These are phyloP conservation scores for Solanum stenotomum DNA, from an alignment of 257 asterid species.

Conservation along the genomic window DNA sequence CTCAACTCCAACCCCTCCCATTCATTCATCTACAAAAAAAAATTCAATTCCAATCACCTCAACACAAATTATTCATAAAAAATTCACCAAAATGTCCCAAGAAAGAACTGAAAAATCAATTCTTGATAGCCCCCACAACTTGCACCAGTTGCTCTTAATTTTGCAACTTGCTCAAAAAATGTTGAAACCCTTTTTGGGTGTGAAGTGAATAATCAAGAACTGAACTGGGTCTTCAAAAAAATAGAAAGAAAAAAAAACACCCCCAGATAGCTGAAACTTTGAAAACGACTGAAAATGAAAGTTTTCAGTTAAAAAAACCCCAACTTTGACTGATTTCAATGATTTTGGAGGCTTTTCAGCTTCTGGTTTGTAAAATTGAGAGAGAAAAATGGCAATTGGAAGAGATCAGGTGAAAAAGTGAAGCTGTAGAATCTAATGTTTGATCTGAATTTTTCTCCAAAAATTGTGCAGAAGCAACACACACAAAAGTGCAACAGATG, in stretches of 20 bases:
- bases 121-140: not conserved
- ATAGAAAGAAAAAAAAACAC: not conserved
- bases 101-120: not conserved
- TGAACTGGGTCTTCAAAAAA: not conserved
- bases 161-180: not conserved
- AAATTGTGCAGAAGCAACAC: not conserved
- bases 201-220: not conserved
- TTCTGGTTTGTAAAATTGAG: not conserved
- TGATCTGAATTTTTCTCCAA: not conserved
- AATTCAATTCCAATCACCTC: not conserved
- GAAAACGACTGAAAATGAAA: conserved; percentile 1
- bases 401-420: not conserved
- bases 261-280: not conserved
- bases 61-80: not conserved
- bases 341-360: not conserved
- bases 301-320: not conserved
- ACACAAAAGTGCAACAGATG: not conserved
- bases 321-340: not conserved
- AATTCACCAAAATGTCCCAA: not conserved
- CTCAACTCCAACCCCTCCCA: not conserved
- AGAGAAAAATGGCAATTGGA: not conserved
- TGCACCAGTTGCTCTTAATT: not conserved
- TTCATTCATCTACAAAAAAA: not conserved
- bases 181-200: not conserved
- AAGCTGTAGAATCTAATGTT: not conserved